Conservation (phyloP, 2,329 filamentous ascomycete genomes). For the Exophiala lecanii-corni region DNA sequence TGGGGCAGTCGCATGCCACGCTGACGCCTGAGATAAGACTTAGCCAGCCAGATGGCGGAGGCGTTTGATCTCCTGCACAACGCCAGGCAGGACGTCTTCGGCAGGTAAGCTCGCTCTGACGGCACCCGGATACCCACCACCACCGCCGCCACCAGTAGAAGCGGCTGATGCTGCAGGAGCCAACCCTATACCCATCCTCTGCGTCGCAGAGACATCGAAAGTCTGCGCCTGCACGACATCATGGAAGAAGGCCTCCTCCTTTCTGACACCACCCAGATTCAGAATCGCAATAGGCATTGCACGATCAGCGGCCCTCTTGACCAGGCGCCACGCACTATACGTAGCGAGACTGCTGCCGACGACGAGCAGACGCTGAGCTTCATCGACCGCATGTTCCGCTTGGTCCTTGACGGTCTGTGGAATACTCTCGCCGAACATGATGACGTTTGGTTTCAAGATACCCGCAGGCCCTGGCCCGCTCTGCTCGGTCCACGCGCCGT, state of each 20-base stretch:
- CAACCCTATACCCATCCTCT: neutral
- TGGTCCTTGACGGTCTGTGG: constrained; percentile 61
- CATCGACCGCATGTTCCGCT: constrained; percentile 76
- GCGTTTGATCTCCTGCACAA: constrained; percentile 27
- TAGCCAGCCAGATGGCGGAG: no score
- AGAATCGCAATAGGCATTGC: constrained; percentile 82
- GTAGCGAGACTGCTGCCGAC: constrained; percentile 89
- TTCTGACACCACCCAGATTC: constrained; percentile 59
- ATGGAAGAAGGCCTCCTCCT: constrained; percentile 41
- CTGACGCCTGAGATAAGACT: no score
- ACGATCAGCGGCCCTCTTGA: constrained; percentile 73
- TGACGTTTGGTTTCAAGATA: constrained; percentile 84
- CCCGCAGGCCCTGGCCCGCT: constrained; percentile 51
- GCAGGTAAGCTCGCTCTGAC: constrained; percentile 41
- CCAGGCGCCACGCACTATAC: constrained; percentile 89
- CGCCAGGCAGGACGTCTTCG: constrained; percentile 39
- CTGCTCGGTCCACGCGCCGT: constrained; percentile 67
- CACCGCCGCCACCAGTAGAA: constrained; percentile 1
- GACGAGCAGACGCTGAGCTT: constrained; percentile 68
- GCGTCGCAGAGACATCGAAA: neutral
- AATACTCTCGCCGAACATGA: constrained; percentile 96
- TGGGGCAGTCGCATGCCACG: no score
- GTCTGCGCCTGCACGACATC: constrained; percentile 18
- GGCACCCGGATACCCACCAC: constrained; percentile 8
- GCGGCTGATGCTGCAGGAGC: constrained; percentile 3